These are phyloP conservation scores for Mrakiaceae sp. DNA, from an alignment of 1,284 basidiomycete genomes.

Conservation along the genomic window DNA sequence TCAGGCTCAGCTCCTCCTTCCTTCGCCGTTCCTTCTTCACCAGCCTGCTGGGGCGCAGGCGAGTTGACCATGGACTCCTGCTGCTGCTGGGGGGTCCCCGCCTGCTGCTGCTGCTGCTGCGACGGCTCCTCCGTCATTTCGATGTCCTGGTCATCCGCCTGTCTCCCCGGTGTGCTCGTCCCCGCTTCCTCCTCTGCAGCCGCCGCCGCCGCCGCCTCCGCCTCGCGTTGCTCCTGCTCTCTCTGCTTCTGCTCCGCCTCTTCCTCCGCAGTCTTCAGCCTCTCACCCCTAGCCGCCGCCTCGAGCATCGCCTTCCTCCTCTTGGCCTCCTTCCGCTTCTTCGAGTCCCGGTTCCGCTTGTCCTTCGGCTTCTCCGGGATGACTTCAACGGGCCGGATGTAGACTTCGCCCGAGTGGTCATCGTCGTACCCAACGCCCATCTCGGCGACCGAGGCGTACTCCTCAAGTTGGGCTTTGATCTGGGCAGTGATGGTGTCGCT, in stretches of 20 bases:
- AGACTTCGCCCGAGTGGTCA: conserved; percentile 26
- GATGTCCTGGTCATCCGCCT: too few species aligned
- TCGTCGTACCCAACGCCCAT: conserved; percentile 39
- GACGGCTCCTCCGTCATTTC: too few species aligned
- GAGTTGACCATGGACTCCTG: too few species aligned
- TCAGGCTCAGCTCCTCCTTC: background rate
- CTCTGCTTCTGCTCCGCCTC: conserved; percentile 17
- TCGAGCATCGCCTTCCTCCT: conserved; percentile 16
- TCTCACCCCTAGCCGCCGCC: background rate
- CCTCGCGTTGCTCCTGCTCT: too few species aligned
- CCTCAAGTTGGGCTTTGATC: conserved; percentile 81
- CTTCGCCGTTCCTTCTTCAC: background rate
- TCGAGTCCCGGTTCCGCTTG: conserved; percentile 1
- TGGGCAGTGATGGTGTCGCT: conserved; percentile 68
- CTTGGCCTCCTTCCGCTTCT: background rate
- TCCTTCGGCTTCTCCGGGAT: conserved; percentile 8
- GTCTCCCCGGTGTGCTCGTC: too few species aligned
- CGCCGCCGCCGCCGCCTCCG: background rate
- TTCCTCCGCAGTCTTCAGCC: conserved; percentile 13
- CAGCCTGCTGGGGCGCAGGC: too few species aligned
- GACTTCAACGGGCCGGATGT: conserved; percentile 26
- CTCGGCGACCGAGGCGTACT: conserved; percentile 66
- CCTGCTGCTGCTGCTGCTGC: too few species aligned
- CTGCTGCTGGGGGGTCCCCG: too few species aligned
- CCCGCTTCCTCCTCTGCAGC: background rate